These are phyloP conservation scores for Lactarius evosmus DNA, from an alignment of 768 basidiomycete species.

Conservation along the genomic window DNA sequence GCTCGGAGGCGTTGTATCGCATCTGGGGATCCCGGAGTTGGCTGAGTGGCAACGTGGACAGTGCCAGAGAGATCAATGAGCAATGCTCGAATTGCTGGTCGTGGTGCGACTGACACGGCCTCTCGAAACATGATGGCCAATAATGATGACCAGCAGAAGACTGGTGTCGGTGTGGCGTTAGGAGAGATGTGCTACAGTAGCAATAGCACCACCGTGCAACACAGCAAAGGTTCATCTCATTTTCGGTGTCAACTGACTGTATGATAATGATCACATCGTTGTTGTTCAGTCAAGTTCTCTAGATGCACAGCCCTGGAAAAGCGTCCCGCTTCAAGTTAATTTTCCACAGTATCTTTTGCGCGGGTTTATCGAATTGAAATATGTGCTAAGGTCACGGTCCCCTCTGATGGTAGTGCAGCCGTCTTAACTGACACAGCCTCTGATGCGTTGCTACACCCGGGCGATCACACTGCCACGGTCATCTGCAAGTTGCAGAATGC, in stretches of 20 bases:
- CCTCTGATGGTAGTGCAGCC: no score
- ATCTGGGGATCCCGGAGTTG: conserved; percentile 48
- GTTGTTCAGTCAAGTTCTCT: background rate
- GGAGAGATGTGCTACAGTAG: background rate
- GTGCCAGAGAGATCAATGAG: conserved; percentile 71
- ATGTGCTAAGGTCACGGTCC: no score
- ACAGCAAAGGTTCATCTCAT: no score
- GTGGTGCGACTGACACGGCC: conserved; percentile 14
- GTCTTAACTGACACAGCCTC: background rate
- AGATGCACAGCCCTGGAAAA: background rate
- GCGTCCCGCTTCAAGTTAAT: background rate
- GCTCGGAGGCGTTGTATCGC: conserved; percentile 40
- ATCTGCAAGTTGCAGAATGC: no score
- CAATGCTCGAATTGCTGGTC: conserved; percentile 47
- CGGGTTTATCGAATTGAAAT: no score
- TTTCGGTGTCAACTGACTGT: background rate
- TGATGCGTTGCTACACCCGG: background rate
- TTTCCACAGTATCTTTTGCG: background rate
- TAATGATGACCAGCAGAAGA: background rate
- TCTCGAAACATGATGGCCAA: background rate
- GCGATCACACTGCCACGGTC: background rate
- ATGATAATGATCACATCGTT: no score
- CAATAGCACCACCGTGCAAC: background rate
- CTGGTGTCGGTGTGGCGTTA: background rate
- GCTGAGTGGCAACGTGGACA: conserved; percentile 49